Evolutionary conservation across 164 flowering plant genomes (phyloP).

Genomic region (Cinnamomum micranthum): DNA sequence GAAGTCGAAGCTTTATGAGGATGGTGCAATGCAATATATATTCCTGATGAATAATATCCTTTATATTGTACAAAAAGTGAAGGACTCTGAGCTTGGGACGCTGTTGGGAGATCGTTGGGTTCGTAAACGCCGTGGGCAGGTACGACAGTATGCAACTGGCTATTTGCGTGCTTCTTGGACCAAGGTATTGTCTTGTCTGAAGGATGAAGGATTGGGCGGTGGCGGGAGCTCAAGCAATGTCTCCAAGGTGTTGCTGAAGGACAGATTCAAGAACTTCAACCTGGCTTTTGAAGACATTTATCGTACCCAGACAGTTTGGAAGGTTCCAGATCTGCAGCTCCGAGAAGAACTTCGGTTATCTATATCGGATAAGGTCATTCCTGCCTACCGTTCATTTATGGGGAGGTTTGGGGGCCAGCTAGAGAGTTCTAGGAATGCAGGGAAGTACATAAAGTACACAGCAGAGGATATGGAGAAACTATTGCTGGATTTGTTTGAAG

Average conservation of each 20-base stretch:
- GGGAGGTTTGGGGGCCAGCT: constrained; percentile 2
- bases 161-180: constrained; percentile 89
- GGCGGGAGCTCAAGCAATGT: constrained; percentile 64
- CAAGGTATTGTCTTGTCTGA: constrained; percentile 62
- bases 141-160: constrained; percentile 63
- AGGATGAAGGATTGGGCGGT: constrained; percentile 69
- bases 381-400: constrained; percentile 9
- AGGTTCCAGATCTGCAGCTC: constrained; percentile 4
- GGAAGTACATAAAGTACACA: constrained; percentile 8
- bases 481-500: constrained; percentile 12
- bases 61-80: constrained; percentile 80
- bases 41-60: constrained; percentile 85
- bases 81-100: constrained; percentile 70
- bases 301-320: constrained; percentile 8
- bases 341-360: constrained; percentile 9
- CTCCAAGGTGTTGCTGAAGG: constrained; percentile 63
- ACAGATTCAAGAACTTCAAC: constrained; percentile 79
- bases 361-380: constrained; percentile 5
- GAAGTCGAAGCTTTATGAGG: constrained; percentile 72
- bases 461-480: constrained; percentile 8
- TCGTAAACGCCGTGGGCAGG: constrained; percentile 58
- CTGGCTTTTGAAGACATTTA: constrained; percentile 17
- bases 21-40: constrained; percentile 58
- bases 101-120: constrained; percentile 83
- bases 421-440: neutral